Evolutionary conservation across 2,329 filamentous ascomycete species (phyloP).

Genomic region (Aspergillus costaricaensis): DNA sequence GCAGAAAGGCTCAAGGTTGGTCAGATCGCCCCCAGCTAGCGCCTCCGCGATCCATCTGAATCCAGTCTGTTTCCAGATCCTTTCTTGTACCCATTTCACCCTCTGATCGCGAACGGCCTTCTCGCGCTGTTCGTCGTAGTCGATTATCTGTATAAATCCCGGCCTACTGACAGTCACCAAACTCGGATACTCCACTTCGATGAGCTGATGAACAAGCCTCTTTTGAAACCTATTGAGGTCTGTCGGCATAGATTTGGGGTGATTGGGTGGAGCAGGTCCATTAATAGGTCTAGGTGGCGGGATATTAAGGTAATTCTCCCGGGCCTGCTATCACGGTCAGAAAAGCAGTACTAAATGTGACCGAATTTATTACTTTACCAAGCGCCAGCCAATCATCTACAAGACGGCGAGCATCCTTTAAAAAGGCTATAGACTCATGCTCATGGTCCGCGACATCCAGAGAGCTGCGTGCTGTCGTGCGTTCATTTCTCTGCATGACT

Average conservation of each 20-base stretch:
- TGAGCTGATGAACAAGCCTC: slow-evolving; percentile 65
- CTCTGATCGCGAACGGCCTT: slow-evolving; percentile 32
- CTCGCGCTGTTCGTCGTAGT: slow-evolving; percentile 40
- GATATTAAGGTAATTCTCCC: slow-evolving; percentile 49
- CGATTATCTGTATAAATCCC: slow-evolving; percentile 45
- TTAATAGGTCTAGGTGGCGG: slow-evolving; percentile 30
- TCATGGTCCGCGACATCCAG: slow-evolving; percentile 57
- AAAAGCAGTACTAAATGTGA: not conserved
- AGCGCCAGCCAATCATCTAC: slow-evolving; percentile 50
- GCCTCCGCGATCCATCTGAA: slow-evolving; percentile 52
- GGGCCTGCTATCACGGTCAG: slow-evolving; percentile 21
- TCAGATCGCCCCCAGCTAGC: slow-evolving; percentile 45
- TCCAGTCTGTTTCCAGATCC: slow-evolving; percentile 41
- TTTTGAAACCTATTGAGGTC: slow-evolving; percentile 62
- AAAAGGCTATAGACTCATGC: slow-evolving; percentile 54
- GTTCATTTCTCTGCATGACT: slow-evolving; percentile 45
- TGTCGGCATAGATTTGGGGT: slow-evolving; percentile 24
- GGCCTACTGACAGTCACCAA: slow-evolving; percentile 41
- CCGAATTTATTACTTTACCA: slow-evolving; percentile 22
- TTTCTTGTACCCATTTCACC: slow-evolving; percentile 28
- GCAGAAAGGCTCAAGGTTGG: slow-evolving; percentile 36
- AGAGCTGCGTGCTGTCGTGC: slow-evolving; percentile 35
- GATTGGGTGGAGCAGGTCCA: slow-evolving; percentile 18
- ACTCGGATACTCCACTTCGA: slow-evolving; percentile 60
- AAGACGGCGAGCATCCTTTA: slow-evolving; percentile 48